Evolutionary conservation across 768 basidiomycete genomes (phyloP), one percentile per base, ranked within the genome.

Genomic region (Auriculariales sp.): DNA sequence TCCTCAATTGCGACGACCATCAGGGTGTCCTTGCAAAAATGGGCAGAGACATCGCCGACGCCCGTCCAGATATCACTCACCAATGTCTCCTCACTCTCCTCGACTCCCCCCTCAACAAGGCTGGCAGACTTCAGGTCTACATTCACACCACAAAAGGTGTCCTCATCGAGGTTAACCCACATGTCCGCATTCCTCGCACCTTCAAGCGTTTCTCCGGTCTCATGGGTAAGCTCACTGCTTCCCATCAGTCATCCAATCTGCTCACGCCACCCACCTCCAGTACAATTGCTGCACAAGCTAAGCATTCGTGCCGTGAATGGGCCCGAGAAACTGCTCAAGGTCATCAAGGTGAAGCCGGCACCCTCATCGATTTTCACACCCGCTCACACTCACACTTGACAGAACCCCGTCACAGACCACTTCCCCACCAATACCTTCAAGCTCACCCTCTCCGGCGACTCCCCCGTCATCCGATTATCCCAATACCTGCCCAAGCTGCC

Each of bases 1-100:
- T 99, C 52, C 66, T 99, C 56, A 99, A 99, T 66, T 98, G 95
- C 64, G 95, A 98, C 62, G 95, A 98, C 57, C 95, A 97, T 66
- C 95, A 99, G 64, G 94, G 94, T 49, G 95, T 99, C 57, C 72
- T 99, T 54, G 94, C 95, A 3, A 98, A 95, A 66, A 95, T 91
- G 0, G 91, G 92, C 14, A 77, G 94, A 61, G 95, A 99, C 66
- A 98, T 98, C 53, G 95, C 95, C 14, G 93, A 98, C 67, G 95
- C 95, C n/a, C 72, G 95, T 55, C 95, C 95, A 2, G 95, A 98
- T 67, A 98, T 98, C 59, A 98, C 95, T 0, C 95, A 99, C 63
- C 95, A 98, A 91, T 99, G 95, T 61, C 77, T 99, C 10, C 69
- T 99, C 56, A 99, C 95, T 0, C 73, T 99, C 5, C 77, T 99